Conservation (phyloP, 2,329 filamentous ascomycete genomes). For the Aspergillus ibericus region DNA sequence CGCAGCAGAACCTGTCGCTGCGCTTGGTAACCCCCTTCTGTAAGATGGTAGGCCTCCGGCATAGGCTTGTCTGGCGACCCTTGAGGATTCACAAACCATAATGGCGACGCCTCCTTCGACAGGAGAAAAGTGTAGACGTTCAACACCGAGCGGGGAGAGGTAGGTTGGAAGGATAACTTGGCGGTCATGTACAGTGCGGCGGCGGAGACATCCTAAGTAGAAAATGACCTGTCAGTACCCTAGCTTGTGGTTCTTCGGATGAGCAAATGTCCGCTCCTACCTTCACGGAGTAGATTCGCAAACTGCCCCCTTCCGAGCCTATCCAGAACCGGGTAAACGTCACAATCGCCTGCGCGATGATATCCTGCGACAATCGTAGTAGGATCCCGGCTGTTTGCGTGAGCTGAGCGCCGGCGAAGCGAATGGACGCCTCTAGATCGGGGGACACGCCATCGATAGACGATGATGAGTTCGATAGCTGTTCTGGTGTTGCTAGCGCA, state of each 20-base stretch:
- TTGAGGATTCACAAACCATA: constrained; percentile 44
- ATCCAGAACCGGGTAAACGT: constrained; percentile 81
- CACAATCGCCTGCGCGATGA: constrained; percentile 82
- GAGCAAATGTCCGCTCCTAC: constrained; percentile 22
- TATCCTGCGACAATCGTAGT: constrained; percentile 78
- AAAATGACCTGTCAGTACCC: background rate
- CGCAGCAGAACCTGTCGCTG: constrained; percentile 65
- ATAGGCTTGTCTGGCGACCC: constrained; percentile 38
- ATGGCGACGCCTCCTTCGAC: constrained; percentile 57
- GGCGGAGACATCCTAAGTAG: constrained; percentile 71
- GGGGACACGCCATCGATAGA: constrained; percentile 44
- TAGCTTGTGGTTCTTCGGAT: background rate
- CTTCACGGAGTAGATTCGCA: constrained; percentile 45
- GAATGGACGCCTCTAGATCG: constrained; percentile 45
- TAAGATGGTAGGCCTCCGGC: constrained; percentile 64
- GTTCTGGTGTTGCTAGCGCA: constrained; percentile 46
- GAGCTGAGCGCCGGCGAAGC: constrained; percentile 46
- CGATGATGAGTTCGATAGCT: constrained; percentile 47
- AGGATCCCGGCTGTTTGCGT: constrained; percentile 61
- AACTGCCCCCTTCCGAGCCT: constrained; percentile 46
- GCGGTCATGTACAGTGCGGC: constrained; percentile 77
- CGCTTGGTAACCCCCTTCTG: constrained; percentile 69
- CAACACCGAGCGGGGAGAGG: constrained; percentile 74
- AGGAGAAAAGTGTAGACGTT: constrained; percentile 83
- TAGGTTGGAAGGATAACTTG: constrained; percentile 76